Conservation (phyloP, 2,329 filamentous ascomycete genomes). For the Exophiala viscosa region DNA sequence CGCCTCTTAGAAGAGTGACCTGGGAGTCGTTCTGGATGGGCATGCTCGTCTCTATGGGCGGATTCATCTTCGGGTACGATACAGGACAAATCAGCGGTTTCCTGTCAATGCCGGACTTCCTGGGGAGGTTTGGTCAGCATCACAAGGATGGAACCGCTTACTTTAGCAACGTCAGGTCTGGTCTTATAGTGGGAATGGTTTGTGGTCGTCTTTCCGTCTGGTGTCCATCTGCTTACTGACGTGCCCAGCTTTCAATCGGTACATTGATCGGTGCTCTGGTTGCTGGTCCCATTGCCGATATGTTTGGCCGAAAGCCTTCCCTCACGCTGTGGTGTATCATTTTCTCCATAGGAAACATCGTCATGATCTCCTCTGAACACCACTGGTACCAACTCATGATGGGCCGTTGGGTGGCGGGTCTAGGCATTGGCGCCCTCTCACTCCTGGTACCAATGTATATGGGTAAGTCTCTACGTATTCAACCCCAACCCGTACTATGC, state of each 20-base stretch:
- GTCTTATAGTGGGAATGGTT: slow-evolving; percentile 43
- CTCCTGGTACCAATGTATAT: slow-evolving; percentile 45
- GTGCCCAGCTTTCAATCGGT: slow-evolving; percentile 59
- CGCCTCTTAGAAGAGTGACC: slow-evolving; percentile 33
- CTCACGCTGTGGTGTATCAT: slow-evolving; percentile 41
- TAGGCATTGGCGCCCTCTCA: slow-evolving; percentile 43
- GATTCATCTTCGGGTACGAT: slow-evolving; percentile 41
- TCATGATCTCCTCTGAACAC: slow-evolving; percentile 55
- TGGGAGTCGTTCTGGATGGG: slow-evolving; percentile 39
- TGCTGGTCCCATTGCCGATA: slow-evolving; percentile 50
- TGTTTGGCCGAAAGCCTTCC: slow-evolving; percentile 41
- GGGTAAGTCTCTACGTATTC: slow-evolving; percentile 10
- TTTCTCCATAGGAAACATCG: slow-evolving; percentile 40
- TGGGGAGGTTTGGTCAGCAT: slow-evolving; percentile 38
- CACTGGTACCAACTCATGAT: slow-evolving; percentile 60
- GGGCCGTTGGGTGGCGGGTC: slow-evolving; percentile 42
- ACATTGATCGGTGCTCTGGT: slow-evolving; percentile 67
- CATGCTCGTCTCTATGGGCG: slow-evolving; percentile 47
- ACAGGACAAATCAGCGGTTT: slow-evolving; percentile 46
- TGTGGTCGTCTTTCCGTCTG: slow-evolving; percentile 1
- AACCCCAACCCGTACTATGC: neutral
- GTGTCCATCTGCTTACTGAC: neutral
- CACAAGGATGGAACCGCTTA: slow-evolving; percentile 35
- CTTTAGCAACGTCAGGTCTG: slow-evolving; percentile 43
- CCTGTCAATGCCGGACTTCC: slow-evolving; percentile 40